Conservation (phyloP, 1,139 yeast genomes). For the Scheffersomyces parashehatae region DNA sequence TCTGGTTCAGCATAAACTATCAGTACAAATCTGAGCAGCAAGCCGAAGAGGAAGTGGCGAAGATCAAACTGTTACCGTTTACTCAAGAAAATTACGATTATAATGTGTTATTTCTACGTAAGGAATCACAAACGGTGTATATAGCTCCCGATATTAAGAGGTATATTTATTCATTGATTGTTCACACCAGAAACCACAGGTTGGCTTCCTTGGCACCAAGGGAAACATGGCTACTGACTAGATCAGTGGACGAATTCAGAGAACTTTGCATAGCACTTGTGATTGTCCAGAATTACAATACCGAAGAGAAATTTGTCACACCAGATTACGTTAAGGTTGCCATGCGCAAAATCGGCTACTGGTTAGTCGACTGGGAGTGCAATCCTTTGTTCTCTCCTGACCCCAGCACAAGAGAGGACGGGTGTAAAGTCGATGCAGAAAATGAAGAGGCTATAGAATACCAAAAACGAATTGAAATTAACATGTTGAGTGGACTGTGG, state of each 20-base stretch:
- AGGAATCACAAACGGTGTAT: conserved; percentile 19
- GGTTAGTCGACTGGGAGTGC: conserved; percentile 49
- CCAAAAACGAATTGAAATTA: conserved; percentile 27
- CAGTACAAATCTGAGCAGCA: conserved; percentile 8
- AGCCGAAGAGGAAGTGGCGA: conserved; percentile 6
- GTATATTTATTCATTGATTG: conserved; percentile 41
- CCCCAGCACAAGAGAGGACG: not conserved
- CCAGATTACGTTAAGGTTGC: conserved; percentile 45
- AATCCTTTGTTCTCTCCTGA: conserved; percentile 15
- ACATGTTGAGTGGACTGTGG: conserved; percentile 49
- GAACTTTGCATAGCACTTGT: conserved; percentile 31
- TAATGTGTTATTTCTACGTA: conserved; percentile 5
- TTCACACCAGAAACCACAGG: conserved; percentile 42
- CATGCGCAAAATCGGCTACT: conserved; percentile 43
- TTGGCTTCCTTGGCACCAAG: conserved; percentile 41
- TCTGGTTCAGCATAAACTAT: conserved; percentile 33
- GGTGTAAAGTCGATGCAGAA: conserved; percentile 3
- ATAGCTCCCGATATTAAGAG: conserved; percentile 39
- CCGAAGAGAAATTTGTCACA: conserved; percentile 28
- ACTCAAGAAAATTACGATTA: not conserved
- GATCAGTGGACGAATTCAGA: conserved; percentile 29
- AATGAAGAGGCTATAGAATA: conserved; percentile 10
- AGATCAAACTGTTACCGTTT: conserved; percentile 1
- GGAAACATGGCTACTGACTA: conserved; percentile 36
- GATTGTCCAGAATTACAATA: conserved; percentile 23